Conservation (phyloP, 345 rosid species). For the Salix purpurea region DNA sequence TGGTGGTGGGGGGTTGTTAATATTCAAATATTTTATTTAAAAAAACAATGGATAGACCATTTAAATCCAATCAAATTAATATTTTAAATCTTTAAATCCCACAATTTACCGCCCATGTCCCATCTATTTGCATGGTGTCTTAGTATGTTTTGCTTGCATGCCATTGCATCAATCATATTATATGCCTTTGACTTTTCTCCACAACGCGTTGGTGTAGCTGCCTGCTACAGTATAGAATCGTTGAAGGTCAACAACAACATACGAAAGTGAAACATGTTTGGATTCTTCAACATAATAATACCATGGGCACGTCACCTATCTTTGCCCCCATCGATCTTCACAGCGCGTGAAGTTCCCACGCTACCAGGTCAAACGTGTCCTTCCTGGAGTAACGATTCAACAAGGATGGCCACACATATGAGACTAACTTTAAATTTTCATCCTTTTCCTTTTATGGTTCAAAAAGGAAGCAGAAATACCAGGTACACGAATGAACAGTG, state of each 20-base stretch:
- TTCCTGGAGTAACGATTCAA: not conserved
- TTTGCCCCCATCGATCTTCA: not conserved
- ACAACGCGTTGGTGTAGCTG: not conserved
- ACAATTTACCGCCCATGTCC: too few species aligned
- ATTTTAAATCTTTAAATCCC: too few species aligned
- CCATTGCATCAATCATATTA: not conserved
- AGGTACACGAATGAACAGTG: too few species aligned
- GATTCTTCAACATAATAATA: not conserved
- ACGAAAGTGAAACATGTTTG: not conserved
- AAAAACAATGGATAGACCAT: too few species aligned
- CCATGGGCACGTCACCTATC: not conserved
- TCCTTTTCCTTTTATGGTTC: not conserved
- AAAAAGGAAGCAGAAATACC: not conserved
- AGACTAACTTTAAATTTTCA: not conserved
- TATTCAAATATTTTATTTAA: too few species aligned
- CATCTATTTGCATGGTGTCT: too few species aligned
- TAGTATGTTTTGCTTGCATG: too few species aligned
- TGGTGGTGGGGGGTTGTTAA: too few species aligned
- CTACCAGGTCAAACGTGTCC: not conserved
- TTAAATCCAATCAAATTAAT: too few species aligned
- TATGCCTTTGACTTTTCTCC: not conserved
- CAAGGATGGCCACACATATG: too few species aligned
- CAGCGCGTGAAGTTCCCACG: not conserved
- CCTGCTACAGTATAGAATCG: not conserved
- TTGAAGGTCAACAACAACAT: not conserved